Percentiles rank a stretch among this genome's conserved stretches.
phyloP scores from a whole-genome alignment of 1,284 basidiomycete species.

The Pseudozyma sp. region DNA sequence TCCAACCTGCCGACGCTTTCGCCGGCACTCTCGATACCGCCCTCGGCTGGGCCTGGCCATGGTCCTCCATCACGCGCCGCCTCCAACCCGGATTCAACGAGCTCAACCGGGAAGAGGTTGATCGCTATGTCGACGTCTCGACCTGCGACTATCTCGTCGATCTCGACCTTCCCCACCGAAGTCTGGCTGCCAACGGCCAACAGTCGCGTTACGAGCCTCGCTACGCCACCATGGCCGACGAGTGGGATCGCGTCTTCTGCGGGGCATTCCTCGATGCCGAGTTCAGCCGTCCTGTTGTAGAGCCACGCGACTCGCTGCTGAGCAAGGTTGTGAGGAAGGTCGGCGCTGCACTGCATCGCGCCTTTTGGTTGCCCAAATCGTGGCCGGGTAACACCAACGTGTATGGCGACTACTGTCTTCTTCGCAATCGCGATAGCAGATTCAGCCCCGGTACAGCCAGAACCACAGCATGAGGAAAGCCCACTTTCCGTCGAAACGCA shows the following conservation, averaged over 20 bases:
- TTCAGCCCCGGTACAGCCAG: constrained; percentile 8
- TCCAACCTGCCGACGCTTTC: constrained; percentile 9
- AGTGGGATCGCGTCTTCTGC: constrained; percentile 58
- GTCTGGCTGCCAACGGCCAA: constrained; percentile 10
- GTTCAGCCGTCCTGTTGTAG: constrained; percentile 34
- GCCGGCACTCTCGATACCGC: constrained; percentile 49
- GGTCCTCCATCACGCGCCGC: constrained; percentile 74
- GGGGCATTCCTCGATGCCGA: constrained; percentile 60
- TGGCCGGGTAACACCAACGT: constrained; percentile 42
- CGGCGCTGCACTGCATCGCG: constrained; percentile 45
- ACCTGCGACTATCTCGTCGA: constrained; percentile 66
- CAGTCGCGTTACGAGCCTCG: constrained; percentile 48
- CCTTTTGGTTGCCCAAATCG: constrained; percentile 56
- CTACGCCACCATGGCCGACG: constrained; percentile 23
- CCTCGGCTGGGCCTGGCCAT: constrained; percentile 70
- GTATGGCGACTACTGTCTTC: constrained; percentile 61
- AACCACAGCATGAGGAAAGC: not conserved
- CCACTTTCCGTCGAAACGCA: too few relatives aligned
- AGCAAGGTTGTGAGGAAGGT: constrained; percentile 12
- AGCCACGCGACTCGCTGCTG: constrained; percentile 8
- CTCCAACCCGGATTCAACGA: constrained; percentile 84
- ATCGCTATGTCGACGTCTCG: constrained; percentile 77
- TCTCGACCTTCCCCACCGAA: constrained; percentile 49
- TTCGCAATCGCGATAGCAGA: constrained; percentile 31
- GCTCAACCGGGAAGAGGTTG: constrained; percentile 81